Conservation (phyloP, 208 protist species). For the Wallacemonas rigidus region DNA sequence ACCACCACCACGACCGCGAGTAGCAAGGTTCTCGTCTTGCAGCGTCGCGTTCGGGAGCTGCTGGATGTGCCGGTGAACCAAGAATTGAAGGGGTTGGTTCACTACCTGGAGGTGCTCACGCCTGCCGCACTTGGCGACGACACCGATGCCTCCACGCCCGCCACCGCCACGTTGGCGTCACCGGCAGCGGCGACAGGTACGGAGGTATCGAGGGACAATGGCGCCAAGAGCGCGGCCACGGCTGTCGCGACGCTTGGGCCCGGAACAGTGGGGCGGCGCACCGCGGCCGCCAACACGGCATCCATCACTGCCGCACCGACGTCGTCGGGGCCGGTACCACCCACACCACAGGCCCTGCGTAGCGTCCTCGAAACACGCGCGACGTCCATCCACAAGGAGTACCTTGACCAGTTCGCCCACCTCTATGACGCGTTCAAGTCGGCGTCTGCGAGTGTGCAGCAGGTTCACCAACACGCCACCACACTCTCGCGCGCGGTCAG, state of each 20-base stretch:
- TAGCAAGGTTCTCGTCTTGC: conserved; percentile 29
- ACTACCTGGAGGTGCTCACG: conserved; percentile 61
- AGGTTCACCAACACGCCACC: conserved; percentile 37
- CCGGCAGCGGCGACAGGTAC: too few species aligned
- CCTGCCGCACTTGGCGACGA: conserved; percentile 35
- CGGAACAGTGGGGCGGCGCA: not conserved
- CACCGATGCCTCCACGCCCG: conserved; percentile 18
- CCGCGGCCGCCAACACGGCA: not conserved
- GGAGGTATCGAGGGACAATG: too few species aligned
- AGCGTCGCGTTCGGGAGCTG: conserved; percentile 42
- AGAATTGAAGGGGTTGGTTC: conserved; percentile 57
- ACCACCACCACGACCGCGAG: not conserved
- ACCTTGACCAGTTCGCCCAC: conserved; percentile 55
- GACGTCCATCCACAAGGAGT: conserved; percentile 59
- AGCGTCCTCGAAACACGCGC: conserved; percentile 57
- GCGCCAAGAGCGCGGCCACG: not conserved
- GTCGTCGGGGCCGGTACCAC: not conserved
- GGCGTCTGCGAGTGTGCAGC: conserved; percentile 43
- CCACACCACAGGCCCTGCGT: conserved; percentile 43
- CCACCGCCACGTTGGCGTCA: not conserved
- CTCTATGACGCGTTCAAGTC: conserved; percentile 65
- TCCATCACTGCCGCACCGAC: not conserved
- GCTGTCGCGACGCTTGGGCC: not conserved
- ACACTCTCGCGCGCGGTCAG: conserved; percentile 27
- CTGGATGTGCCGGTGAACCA: conserved; percentile 65